A percentile compares a stretch with the other conserved stretches of the same genome.
Conservation (phyloP, 1,284 basidiomycete genomes). For the Ustilago crameri region DNA sequence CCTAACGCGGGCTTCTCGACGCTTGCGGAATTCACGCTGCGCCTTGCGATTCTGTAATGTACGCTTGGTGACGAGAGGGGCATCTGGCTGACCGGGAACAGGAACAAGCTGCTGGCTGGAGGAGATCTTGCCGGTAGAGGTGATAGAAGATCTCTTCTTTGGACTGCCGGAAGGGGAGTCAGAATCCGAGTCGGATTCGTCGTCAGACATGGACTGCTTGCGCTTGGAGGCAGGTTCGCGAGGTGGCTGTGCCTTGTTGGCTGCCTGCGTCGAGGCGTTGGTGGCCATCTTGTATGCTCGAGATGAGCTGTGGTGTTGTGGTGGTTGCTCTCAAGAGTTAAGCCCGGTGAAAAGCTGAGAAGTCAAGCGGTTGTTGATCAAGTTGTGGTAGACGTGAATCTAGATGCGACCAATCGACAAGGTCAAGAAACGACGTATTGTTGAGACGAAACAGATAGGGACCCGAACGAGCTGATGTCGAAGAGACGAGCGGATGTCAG, state of each 20-base stretch:
- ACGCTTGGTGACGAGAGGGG: conserved; percentile 57
- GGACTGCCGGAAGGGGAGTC: conserved; percentile 13
- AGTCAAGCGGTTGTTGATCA: no score
- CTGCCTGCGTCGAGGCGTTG: conserved; percentile 11
- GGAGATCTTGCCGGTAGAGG: conserved; percentile 33
- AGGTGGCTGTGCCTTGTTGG: conserved; percentile 14
- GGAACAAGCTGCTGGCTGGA: conserved; percentile 52
- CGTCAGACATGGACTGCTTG: conserved; percentile 35
- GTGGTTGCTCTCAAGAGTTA: not conserved
- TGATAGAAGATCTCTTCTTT: conserved; percentile 12
- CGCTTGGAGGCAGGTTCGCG: conserved; percentile 22
- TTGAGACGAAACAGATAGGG: not conserved
- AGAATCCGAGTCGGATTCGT: conserved; percentile 32
- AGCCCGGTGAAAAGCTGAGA: no score
- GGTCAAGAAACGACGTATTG: not conserved
- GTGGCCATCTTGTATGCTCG: conserved; percentile 12
- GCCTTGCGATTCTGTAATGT: conserved; percentile 63
- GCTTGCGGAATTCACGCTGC: conserved; percentile 63
- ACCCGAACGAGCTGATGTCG: no score
- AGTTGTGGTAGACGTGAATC: no score
- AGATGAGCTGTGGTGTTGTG: not conserved
- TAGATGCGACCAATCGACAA: no score
- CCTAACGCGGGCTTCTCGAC: conserved; percentile 59
- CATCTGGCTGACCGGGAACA: conserved; percentile 47
- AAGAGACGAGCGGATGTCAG: no score